A percentile compares a stretch with the other conserved stretches of the same genome.
phyloP scores from a whole-genome alignment of 2,329 filamentous ascomycete species.

The Alternaria rosae region DNA sequence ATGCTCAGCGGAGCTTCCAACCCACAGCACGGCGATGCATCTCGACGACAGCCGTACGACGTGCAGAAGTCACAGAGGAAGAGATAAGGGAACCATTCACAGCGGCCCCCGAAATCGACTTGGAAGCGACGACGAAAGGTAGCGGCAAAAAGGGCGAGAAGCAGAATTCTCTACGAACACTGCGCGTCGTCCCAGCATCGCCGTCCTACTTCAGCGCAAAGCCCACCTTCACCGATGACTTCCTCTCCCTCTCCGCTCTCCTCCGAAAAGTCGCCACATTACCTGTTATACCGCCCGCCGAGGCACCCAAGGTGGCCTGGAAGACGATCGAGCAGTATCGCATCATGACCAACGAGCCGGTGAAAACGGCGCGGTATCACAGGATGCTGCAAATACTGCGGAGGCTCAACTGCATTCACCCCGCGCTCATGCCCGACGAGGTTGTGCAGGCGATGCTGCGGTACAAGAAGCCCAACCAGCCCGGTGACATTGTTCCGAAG shows the following conservation, averaged over 20 bases:
- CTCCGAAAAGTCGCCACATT: slow-evolving; percentile 75
- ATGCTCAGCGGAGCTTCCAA: slow-evolving; percentile 26
- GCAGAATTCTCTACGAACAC: slow-evolving; percentile 36
- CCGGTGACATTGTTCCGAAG: slow-evolving; percentile 69
- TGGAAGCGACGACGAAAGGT: slow-evolving; percentile 27
- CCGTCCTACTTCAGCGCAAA: slow-evolving; percentile 94
- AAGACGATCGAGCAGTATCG: slow-evolving; percentile 80
- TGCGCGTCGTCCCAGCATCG: slow-evolving; percentile 81
- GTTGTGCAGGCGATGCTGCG: slow-evolving; percentile 69
- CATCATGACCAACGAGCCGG: slow-evolving; percentile 55
- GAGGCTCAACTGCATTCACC: slow-evolving; percentile 84
- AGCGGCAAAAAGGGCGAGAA: slow-evolving; percentile 21
- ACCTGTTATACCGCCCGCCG: slow-evolving; percentile 69
- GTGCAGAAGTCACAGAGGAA: slow-evolving; percentile 34
- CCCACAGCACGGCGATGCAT: slow-evolving; percentile 39
- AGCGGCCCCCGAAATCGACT: slow-evolving; percentile 56
- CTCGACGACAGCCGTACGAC: slow-evolving; percentile 39
- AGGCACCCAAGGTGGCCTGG: slow-evolving; percentile 81
- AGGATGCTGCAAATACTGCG: slow-evolving; percentile 78
- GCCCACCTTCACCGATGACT: slow-evolving; percentile 84
- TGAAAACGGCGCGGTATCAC: slow-evolving; percentile 74
- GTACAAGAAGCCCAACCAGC: slow-evolving; percentile 79
- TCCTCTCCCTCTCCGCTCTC: slow-evolving; percentile 75
- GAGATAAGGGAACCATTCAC: slow-evolving; percentile 41
- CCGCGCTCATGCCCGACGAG: slow-evolving; percentile 73